Evolutionary conservation across 257 asterid genomes (phyloP).

Genomic region (Rauvolfia tetraphylla): DNA sequence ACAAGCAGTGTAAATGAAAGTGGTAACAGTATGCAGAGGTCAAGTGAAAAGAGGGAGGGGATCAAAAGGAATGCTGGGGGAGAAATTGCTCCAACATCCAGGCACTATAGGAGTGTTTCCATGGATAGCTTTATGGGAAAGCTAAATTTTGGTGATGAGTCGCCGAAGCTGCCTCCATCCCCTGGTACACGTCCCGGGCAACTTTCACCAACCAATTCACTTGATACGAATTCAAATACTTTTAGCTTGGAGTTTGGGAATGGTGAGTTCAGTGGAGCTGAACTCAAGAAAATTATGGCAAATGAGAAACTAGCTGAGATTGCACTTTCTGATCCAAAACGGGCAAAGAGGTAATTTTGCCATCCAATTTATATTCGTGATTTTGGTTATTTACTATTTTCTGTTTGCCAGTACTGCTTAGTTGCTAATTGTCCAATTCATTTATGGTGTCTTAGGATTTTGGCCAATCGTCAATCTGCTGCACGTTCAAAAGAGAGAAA

Average conservation of each 20-base stretch:
- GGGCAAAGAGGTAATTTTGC: slow-evolving; percentile 53
- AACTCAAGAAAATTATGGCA: slow-evolving; percentile 61
- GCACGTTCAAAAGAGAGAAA: slow-evolving; percentile 73
- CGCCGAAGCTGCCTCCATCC: slow-evolving; percentile 67
- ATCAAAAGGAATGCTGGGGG: slow-evolving; percentile 64
- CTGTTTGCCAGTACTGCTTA: not conserved
- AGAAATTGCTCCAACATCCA: slow-evolving; percentile 67
- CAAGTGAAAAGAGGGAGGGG: slow-evolving; percentile 58
- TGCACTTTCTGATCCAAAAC: slow-evolving; percentile 61
- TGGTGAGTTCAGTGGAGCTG: slow-evolving; percentile 65
- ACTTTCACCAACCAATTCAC: slow-evolving; percentile 45
- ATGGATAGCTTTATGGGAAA: slow-evolving; percentile 91
- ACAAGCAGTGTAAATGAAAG: slow-evolving; percentile 63
- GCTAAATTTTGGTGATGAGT: slow-evolving; percentile 62
- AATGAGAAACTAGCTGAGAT: slow-evolving; percentile 67
- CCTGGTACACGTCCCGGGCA: slow-evolving; percentile 56
- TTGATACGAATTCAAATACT: slow-evolving; percentile 41
- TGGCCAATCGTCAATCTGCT: slow-evolving; percentile 75
- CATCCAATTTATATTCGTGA: not conserved
- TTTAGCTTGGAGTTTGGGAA: slow-evolving; percentile 57
- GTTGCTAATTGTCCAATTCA: slow-evolving; percentile 1
- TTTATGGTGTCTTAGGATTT: slow-evolving; percentile 36
- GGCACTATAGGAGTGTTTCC: slow-evolving; percentile 85
- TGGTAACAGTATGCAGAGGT: slow-evolving; percentile 40
- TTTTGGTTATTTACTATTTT: not conserved